phyloP scores from a whole-genome alignment of 2,329 filamentous ascomycete genomes.

The Cadophora sp. region DNA sequence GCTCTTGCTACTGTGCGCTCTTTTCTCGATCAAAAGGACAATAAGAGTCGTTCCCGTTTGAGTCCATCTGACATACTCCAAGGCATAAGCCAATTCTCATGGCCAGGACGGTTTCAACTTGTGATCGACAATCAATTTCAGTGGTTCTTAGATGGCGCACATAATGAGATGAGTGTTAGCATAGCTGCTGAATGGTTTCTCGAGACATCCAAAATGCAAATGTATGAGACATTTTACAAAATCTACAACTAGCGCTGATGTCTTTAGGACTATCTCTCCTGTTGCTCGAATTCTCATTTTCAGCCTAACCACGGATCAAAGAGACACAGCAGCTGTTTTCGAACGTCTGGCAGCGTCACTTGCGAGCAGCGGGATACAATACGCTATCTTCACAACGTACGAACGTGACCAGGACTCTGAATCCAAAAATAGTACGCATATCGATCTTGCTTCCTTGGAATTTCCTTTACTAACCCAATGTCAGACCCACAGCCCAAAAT shows the following conservation, averaged over 20 bases:
- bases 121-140: slow-evolving; percentile 52
- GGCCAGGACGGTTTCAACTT: slow-evolving; percentile 78
- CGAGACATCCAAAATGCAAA: slow-evolving; percentile 44
- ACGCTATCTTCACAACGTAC: slow-evolving; percentile 25
- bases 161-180: slow-evolving; percentile 75
- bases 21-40: slow-evolving; percentile 46
- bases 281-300: slow-evolving; percentile 19
- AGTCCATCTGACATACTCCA: slow-evolving; percentile 61
- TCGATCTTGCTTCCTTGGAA: background rate
- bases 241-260: background rate
- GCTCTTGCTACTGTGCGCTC: slow-evolving; percentile 58
- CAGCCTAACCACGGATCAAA: slow-evolving; percentile 11
- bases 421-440: slow-evolving; percentile 7
- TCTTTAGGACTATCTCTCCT: slow-evolving; percentile 5
- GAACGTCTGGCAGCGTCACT: slow-evolving; percentile 21
- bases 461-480: background rate
- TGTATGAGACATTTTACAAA: background rate
- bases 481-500: slow-evolving; percentile 11
- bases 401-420: slow-evolving; percentile 9
- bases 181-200: slow-evolving; percentile 84
- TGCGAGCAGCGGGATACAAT: slow-evolving; percentile 7
- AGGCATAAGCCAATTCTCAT: slow-evolving; percentile 75
- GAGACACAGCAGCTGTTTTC: slow-evolving; percentile 20
- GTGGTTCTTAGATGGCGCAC: slow-evolving; percentile 38
- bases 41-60: slow-evolving; percentile 47